A percentile compares a stretch with the other conserved stretches of the same genome.
Conservation (phyloP, 257 asterid genomes). For the Orobanche coerulescens region DNA sequence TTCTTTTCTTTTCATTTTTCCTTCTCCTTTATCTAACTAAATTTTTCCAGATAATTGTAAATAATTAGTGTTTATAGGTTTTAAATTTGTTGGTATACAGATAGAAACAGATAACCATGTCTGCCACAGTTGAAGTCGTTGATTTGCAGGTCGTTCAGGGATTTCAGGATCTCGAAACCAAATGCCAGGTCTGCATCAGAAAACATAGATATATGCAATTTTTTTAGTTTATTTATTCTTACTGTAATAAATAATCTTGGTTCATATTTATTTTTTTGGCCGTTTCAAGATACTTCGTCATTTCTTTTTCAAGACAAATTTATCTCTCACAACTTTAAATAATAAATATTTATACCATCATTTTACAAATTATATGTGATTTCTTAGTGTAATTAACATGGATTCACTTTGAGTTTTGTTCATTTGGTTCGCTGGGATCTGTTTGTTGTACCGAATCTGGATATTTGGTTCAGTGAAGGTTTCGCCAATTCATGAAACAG, state of each 20-base stretch:
- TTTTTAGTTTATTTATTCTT: background rate
- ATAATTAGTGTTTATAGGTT: constrained; percentile 9
- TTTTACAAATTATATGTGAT: no score
- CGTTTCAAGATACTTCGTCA: no score
- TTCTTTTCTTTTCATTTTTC: background rate
- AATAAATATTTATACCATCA: no score
- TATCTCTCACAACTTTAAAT: no score
- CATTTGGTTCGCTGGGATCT: constrained; percentile 14
- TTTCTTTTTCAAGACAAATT: no score
- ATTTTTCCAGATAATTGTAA: constrained; percentile 6
- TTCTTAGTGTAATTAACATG: background rate
- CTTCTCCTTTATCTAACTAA: background rate
- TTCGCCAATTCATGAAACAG: background rate
- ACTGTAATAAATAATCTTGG: no score
- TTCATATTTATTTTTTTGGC: no score
- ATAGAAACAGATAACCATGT: constrained; percentile 28
- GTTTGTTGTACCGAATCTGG: background rate
- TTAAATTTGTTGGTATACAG: constrained; percentile 19
- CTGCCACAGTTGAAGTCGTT: constrained; percentile 33
- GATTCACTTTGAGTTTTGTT: background rate
- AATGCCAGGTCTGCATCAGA: constrained; percentile 32
- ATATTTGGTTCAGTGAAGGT: background rate
- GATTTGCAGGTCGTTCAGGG: constrained; percentile 29
- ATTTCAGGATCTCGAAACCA: constrained; percentile 32
- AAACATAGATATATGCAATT: background rate